Evolutionary conservation across 1,139 yeast genomes (phyloP), one percentile per base, ranked within the genome.

Genomic region (Geotrichum fermentans): DNA sequence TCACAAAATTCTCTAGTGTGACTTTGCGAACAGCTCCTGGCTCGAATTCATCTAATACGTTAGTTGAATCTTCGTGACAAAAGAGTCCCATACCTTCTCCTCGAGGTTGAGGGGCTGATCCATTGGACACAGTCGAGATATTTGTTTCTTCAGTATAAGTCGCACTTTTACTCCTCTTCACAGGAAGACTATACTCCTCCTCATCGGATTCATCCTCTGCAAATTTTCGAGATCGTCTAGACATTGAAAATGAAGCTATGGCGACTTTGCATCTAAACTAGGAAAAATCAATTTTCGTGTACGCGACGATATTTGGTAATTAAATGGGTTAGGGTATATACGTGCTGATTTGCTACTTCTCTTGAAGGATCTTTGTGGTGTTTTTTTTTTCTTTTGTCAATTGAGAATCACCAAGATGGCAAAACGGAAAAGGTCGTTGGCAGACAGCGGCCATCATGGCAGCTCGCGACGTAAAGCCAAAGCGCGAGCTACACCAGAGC

Each of bases 21-120:
- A 89, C 81, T 40, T 78, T 73, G n/a, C 83, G 65, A 44, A 90
- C 77, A 38, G 84, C 75, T 0, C 97, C 97, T 0, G 85, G 69
- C 40, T 59, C 60, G 45, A 56, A 60, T 1, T 47, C 58, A 20
- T 56, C 61, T 47, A 16, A 35, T 2, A 29, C 11, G 35, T 29
- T 40, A 29, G 28, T 24, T 24, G 6, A 6, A 6, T 24, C 10
- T 24, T 24, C 10, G 6, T 24, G n/a, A n/a, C n/a, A n/a, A n/a
- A n/a, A n/a, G n/a, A n/a, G n/a, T n/a, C 28, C 6, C 28, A 6
- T 24, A 24, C 28, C 28, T 6, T 24, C 28, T 10, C 8, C 6
- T 24, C 10, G 6, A 24, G 28, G 6, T 10, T 24, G 28, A 24
- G 10, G 28, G 28, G 28, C 28, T 6, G 28, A 24, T 10, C 6